Conservation (phyloP, 2,329 filamentous ascomycete species). For the Ceratocystis smalleyi region DNA sequence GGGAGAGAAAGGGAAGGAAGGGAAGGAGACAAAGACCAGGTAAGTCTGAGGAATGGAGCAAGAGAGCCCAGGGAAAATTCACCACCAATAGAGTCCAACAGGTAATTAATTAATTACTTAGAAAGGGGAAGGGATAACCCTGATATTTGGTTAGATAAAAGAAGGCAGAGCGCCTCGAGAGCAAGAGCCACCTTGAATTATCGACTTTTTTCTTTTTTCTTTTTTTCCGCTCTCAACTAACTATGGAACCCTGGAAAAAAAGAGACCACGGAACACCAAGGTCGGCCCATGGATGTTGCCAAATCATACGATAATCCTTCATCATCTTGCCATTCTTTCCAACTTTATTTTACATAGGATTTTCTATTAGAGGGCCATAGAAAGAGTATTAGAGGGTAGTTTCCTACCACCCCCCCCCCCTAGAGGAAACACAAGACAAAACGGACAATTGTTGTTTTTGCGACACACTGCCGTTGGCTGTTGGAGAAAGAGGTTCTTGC, state of each 20-base stretch:
- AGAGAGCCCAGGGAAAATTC: background rate
- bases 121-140: background rate
- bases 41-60: background rate
- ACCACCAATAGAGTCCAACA: background rate
- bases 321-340: conserved; percentile 16
- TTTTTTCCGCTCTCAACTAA: background rate
- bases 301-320: conserved; percentile 15
- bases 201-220: background rate
- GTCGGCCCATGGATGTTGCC: conserved; percentile 4
- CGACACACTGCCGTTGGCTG: too few relatives aligned
- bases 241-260: conserved; percentile 4
- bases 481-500: too few relatives aligned
- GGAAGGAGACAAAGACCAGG: background rate
- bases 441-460: too few relatives aligned
- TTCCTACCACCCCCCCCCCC: background rate
- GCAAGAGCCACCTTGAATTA: background rate
- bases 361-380: background rate
- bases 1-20: background rate
- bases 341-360: conserved; percentile 15
- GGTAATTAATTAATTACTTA: background rate
- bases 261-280: conserved; percentile 2
- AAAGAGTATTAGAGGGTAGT: background rate
- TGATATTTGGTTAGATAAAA: background rate
- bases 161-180: background rate
- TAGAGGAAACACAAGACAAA: too few relatives aligned